Evolutionary conservation across 176 grass and related monocot genomes (phyloP), one percentile per base, ranked within the genome.

Genomic region (Triticum monococcum): DNA sequence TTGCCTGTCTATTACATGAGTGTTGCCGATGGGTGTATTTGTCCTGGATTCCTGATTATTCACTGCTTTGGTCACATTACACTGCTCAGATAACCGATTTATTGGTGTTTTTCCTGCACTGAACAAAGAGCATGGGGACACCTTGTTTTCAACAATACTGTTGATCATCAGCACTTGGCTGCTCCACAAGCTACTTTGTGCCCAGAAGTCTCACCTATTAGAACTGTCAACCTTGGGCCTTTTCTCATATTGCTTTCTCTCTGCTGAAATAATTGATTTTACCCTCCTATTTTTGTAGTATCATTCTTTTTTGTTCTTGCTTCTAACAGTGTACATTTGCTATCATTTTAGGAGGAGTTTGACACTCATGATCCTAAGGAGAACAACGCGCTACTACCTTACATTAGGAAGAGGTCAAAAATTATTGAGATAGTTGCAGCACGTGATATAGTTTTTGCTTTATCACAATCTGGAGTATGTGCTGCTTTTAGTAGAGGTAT

Each of bases 401-500:
- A 91, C 62, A 78, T 97, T 90, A 90, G 95, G 89, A 97, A 97
- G 84, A 92, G 95, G 73, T 94, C 95, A 82, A 97, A 97, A 89
- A 94, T 97, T 87, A 92, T 97, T 75, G 95, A 97, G 86, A 97
- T 97, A 77, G 88, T 97, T 85, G 95, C 95, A 60, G 92, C 95
- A 3, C 73, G 86, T 56, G 95, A 97, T 61, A 94, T 97, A 45
- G 90, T 97, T 68, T 97, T 97, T 81, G 95, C 95, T 87, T 71
- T 97, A 63, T 89, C 92, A 64, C 95, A 97, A 61, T 92, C 95
- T 45, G 95, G 95, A 71, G 83, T 97, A 31, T 97, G 95, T 87
- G 95, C 95, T 88, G 95, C 92, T 73, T 97, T 97, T 88, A 94
- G 92, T 81, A 91, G 95, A 97, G 92, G 95, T 97, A 90, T 82